These are phyloP conservation scores for Cynanchum wilfordii DNA, from an alignment of 257 asterid genomes.

Conservation along the genomic window DNA sequence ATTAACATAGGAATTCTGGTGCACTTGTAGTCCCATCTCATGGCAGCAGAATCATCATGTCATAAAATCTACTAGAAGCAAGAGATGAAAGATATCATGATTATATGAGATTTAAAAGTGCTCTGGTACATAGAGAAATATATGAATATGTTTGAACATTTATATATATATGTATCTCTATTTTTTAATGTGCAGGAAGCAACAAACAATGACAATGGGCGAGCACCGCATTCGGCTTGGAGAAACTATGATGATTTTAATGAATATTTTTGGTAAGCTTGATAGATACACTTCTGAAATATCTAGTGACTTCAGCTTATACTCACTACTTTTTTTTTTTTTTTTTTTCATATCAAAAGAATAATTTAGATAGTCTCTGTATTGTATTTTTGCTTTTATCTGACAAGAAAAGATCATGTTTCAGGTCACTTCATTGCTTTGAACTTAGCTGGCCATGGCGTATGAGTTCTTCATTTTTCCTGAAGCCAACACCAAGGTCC, in stretches of 20 bases:
- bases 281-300: background rate
- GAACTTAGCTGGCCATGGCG: constrained; percentile 99
- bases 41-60: background rate
- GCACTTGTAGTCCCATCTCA: background rate
- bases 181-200: constrained; percentile 66
- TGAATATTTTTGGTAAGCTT: constrained; percentile 86
- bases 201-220: constrained; percentile 77
- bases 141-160: background rate
- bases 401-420: background rate
- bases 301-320: background rate
- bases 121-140: constrained; percentile 3
- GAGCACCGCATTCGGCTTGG: constrained; percentile 99
- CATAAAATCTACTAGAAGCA: background rate
- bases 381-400: background rate
- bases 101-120: background rate
- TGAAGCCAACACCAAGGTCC: constrained; percentile 72
- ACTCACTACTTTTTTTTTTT: background rate
- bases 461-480: constrained; percentile 53
- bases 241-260: constrained; percentile 97
- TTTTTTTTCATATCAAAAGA: background rate
- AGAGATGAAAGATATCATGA: background rate
- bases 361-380: background rate
- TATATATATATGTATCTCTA: background rate
- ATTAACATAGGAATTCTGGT: background rate
- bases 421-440: constrained; percentile 87